phyloP scores from a whole-genome alignment of 208 protist genomes.

The Leishmania guyanensis region DNA sequence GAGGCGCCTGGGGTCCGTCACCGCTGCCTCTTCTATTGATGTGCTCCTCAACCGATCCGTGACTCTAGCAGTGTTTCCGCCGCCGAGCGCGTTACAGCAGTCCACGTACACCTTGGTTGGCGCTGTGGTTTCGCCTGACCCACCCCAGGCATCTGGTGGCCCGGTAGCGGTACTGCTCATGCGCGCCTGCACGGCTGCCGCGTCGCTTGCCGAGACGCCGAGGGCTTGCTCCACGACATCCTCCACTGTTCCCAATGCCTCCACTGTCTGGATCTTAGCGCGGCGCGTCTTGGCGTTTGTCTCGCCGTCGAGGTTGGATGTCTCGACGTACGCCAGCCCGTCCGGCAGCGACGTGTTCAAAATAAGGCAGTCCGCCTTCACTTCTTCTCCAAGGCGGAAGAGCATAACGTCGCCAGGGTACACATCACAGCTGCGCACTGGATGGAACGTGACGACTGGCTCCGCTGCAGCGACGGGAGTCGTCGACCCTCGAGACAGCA shows the following conservation, averaged over 20 bases:
- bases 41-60: background rate
- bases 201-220: slow-evolving; percentile 19
- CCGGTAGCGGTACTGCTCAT: slow-evolving; percentile 12
- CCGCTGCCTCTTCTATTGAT: background rate
- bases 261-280: slow-evolving; percentile 64
- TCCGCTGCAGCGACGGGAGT: background rate
- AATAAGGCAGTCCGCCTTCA: slow-evolving; percentile 86
- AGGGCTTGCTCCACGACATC: slow-evolving; percentile 61
- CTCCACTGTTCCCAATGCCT: slow-evolving; percentile 69
- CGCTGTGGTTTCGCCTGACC: background rate
- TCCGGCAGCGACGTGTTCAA: slow-evolving; percentile 76
- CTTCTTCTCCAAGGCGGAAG: slow-evolving; percentile 59
- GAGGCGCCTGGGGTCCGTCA: background rate
- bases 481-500: background rate
- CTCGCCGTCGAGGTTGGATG: slow-evolving; percentile 92
- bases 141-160: background rate
- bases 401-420: slow-evolving; percentile 84
- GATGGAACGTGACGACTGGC: slow-evolving; percentile 31
- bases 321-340: slow-evolving; percentile 90
- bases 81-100: slow-evolving; percentile 9
- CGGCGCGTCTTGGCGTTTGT: slow-evolving; percentile 88
- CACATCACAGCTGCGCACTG: slow-evolving; percentile 67
- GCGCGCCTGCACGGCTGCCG: slow-evolving; percentile 16
- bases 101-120: background rate
- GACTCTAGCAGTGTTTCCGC: background rate